phyloP scores from a whole-genome alignment of 2,329 filamentous ascomycete genomes.

The Microsporum ferrugineum region DNA sequence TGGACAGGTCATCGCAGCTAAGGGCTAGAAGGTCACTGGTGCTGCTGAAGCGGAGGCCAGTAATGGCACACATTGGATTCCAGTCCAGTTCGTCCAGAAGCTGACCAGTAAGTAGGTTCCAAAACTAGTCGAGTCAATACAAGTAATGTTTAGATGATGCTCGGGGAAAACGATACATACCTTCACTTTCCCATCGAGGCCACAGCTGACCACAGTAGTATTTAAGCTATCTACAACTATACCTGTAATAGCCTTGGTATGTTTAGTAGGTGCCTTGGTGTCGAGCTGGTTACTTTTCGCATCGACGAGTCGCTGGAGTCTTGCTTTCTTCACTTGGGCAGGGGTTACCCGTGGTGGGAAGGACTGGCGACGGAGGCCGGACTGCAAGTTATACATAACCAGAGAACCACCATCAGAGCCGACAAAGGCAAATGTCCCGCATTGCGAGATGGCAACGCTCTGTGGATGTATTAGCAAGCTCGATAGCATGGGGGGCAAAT shows the following conservation, averaged over 20 bases:
- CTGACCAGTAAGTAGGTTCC: constrained; percentile 80
- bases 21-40: constrained; percentile 78
- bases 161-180: constrained; percentile 20
- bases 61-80: constrained; percentile 64
- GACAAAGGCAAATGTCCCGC: constrained; percentile 84
- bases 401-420: constrained; percentile 74
- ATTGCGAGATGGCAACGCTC: constrained; percentile 78
- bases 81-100: constrained; percentile 74
- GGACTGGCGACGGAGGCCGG: constrained; percentile 72
- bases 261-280: constrained; percentile 52
- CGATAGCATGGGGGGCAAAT: not conserved
- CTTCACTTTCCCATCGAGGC: constrained; percentile 82
- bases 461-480: constrained; percentile 23
- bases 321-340: constrained; percentile 64
- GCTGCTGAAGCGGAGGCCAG: constrained; percentile 66
- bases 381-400: constrained; percentile 96
- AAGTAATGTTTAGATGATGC: not conserved
- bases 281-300: constrained; percentile 36
- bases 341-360: constrained; percentile 73
- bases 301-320: constrained; percentile 50
- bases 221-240: constrained; percentile 84
- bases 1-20: constrained; percentile 75
- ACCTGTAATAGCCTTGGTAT: constrained; percentile 73
- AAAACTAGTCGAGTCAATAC: constrained; percentile 48
- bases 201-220: constrained; percentile 71